Conservation (phyloP, 768 basidiomycete genomes). For the Amanita subjunquillea region DNA sequence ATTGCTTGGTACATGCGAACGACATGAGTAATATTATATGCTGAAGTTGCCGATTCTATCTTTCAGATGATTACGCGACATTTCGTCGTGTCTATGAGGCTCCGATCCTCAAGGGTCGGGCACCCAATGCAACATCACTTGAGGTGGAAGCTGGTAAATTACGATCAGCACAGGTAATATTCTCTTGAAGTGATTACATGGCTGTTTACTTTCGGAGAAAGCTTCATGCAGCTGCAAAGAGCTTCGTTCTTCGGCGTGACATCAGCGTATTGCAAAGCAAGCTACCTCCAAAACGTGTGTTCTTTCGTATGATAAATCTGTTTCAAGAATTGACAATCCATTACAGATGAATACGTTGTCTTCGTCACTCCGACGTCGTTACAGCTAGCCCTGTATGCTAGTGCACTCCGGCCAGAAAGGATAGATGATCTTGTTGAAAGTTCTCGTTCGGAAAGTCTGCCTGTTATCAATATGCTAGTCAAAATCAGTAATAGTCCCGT, state of each 20-base stretch:
- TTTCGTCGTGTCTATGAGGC: slow-evolving; percentile 79
- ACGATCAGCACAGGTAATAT: slow-evolving; percentile 59
- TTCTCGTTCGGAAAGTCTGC: slow-evolving; percentile 68
- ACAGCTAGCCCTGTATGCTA: slow-evolving; percentile 70
- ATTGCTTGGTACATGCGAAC: slow-evolving; percentile 48
- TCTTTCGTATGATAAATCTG: neutral
- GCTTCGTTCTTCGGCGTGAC: slow-evolving; percentile 87
- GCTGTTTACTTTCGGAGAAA: slow-evolving; percentile 15
- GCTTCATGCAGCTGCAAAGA: slow-evolving; percentile 66
- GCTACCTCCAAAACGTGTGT: slow-evolving; percentile 82
- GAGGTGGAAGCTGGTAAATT: slow-evolving; percentile 73
- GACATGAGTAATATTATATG: neutral
- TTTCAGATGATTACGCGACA: slow-evolving; percentile 59
- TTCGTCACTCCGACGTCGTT: slow-evolving; percentile 83
- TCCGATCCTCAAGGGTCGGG: slow-evolving; percentile 80
- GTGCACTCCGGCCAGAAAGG: slow-evolving; percentile 63
- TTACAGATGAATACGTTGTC: slow-evolving; percentile 93
- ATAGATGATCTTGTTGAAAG: slow-evolving; percentile 60
- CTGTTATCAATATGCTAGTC: slow-evolving; percentile 68
- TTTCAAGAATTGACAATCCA: neutral
- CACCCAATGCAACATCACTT: slow-evolving; percentile 60
- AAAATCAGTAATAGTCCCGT: slow-evolving; percentile 94
- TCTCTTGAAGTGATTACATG: neutral
- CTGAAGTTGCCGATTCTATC: neutral
- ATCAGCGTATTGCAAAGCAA: slow-evolving; percentile 73